Conservation (phyloP, 2,329 filamentous ascomycete species). For the Aspergillus sp. region DNA sequence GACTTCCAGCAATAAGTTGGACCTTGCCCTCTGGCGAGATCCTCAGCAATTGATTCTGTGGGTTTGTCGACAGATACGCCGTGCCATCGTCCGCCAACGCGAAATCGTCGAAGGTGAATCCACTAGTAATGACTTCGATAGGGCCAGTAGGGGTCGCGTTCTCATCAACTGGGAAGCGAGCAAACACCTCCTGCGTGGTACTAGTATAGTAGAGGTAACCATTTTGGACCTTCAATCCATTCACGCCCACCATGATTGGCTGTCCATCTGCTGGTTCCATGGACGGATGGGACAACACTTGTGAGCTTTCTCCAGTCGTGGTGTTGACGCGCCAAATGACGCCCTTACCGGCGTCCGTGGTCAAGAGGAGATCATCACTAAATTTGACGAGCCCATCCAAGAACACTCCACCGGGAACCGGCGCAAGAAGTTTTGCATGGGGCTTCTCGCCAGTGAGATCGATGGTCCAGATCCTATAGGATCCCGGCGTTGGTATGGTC, state of each 20-base stretch:
- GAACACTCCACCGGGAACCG: not conserved
- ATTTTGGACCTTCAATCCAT: constrained; percentile 2
- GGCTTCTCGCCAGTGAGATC: not conserved
- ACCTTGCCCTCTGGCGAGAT: not conserved
- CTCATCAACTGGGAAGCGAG: constrained; percentile 2
- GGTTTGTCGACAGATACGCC: constrained; percentile 4
- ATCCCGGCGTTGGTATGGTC: not conserved
- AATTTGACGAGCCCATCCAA: constrained; percentile 5
- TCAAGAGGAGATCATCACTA: constrained; percentile 1
- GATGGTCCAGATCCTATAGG: constrained; percentile 2
- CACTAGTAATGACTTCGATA: constrained; percentile 1
- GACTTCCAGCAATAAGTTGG: constrained; percentile 1
- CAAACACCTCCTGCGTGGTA: not conserved
- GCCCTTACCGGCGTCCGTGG: constrained; percentile 4
- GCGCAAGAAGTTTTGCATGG: not conserved
- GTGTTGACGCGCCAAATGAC: constrained; percentile 6
- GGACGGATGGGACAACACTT: not conserved
- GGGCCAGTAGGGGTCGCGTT: not conserved
- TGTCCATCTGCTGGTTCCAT: constrained; percentile 1
- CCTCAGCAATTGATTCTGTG: constrained; percentile 4
- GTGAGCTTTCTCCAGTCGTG: not conserved
- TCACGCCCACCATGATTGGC: constrained; percentile 3
- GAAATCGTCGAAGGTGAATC: constrained; percentile 4
- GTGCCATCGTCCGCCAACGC: constrained; percentile 1
- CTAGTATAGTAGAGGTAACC: constrained; percentile 6